phyloP scores from a whole-genome alignment of 805 yeast species.

The Spathaspora sp. region DNA sequence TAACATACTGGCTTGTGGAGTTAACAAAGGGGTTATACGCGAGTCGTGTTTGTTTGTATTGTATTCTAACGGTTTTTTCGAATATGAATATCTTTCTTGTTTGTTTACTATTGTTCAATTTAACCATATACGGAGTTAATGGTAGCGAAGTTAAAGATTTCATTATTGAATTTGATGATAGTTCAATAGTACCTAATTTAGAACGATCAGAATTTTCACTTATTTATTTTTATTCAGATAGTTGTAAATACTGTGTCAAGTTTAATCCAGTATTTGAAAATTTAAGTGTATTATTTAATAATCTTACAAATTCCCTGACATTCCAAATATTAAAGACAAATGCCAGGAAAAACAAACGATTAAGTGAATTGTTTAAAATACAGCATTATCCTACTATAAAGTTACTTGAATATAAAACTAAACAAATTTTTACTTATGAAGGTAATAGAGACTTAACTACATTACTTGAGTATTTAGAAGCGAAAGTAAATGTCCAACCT shows the following conservation, averaged over 20 bases:
- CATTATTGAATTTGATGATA: constrained; percentile 11
- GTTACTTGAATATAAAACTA: constrained; percentile 41
- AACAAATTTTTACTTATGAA: constrained; percentile 33
- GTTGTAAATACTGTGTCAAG: constrained; percentile 29
- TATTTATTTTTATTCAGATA: constrained; percentile 44
- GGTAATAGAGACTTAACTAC: constrained; percentile 14
- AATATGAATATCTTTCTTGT: not conserved
- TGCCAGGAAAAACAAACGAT: constrained; percentile 22
- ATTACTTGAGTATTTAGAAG: constrained; percentile 19
- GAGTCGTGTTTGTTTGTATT: not conserved
- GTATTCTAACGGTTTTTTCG: no score
- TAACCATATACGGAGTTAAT: not conserved
- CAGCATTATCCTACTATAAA: constrained; percentile 47
- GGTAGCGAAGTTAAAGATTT: not conserved
- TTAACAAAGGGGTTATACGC: not conserved
- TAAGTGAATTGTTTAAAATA: constrained; percentile 38
- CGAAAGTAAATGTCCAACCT: constrained; percentile 16
- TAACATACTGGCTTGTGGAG: not conserved
- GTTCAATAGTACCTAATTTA: constrained; percentile 12
- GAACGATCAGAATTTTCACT: constrained; percentile 30
- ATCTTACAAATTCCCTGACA: constrained; percentile 2
- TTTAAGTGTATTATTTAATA: constrained; percentile 40
- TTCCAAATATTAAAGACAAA: constrained; percentile 32
- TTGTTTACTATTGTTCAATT: not conserved
- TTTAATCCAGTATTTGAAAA: constrained; percentile 34